Conservation (phyloP, 805 yeast genomes). For the Candida stauntonica region DNA sequence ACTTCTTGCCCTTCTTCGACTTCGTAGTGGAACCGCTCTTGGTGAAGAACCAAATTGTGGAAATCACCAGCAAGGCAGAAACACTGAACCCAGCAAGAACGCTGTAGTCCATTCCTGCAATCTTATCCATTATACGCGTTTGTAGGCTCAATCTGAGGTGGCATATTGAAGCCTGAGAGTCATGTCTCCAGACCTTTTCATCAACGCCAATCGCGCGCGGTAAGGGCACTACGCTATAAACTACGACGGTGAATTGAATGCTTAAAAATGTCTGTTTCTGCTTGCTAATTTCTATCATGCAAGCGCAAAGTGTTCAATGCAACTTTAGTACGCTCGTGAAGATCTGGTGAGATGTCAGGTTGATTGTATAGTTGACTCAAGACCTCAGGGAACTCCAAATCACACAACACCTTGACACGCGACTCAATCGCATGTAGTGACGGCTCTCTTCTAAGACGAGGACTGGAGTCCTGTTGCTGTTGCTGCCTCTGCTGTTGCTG, state of each 20-base stretch:
- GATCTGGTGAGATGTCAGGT: slow-evolving; percentile 33
- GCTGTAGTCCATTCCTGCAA: not conserved
- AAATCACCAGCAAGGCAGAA: slow-evolving; percentile 13
- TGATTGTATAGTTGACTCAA: slow-evolving; percentile 29
- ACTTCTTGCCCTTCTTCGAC: slow-evolving; percentile 1
- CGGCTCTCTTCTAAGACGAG: not conserved
- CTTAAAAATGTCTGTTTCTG: no score
- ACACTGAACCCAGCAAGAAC: slow-evolving; percentile 8
- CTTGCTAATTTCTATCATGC: not conserved
- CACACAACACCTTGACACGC: slow-evolving; percentile 35
- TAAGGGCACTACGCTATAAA: not conserved
- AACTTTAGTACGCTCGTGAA: slow-evolving; percentile 43
- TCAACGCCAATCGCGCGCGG: not conserved
- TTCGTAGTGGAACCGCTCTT: not conserved
- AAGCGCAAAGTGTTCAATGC: slow-evolving; percentile 36
- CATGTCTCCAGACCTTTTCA: no score
- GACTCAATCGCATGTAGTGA: no score
- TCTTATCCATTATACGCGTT: no score
- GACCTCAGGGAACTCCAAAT: slow-evolving; percentile 39
- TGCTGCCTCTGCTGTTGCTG: slow-evolving; percentile 7
- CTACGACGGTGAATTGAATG: not conserved
- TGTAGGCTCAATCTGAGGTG: no score
- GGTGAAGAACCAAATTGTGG: slow-evolving; percentile 8
- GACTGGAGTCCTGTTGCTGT: not conserved
- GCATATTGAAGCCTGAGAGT: no score